Conservation (phyloP, 2,329 filamentous ascomycete genomes). For the Neopestalotiopsis sp. region DNA sequence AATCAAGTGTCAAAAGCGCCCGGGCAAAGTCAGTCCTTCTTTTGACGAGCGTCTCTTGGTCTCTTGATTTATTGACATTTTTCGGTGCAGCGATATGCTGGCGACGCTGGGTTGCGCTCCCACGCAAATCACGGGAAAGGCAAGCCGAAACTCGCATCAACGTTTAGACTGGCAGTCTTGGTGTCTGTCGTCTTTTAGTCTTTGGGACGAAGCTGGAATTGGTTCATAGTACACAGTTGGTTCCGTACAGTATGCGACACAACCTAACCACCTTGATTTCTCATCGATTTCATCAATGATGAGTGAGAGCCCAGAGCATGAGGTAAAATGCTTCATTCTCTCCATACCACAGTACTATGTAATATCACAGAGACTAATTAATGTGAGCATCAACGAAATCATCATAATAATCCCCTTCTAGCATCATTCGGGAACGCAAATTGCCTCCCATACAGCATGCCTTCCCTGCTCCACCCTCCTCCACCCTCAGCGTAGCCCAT, state of each 20-base stretch:
- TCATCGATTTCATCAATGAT: background rate
- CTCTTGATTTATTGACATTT: background rate
- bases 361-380: background rate
- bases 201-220: no score
- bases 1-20: background rate
- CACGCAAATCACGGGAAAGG: background rate
- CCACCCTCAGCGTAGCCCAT: slow-evolving; percentile 12
- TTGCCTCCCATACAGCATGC: slow-evolving; percentile 11
- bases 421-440: slow-evolving; percentile 15
- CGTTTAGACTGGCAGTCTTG: background rate
- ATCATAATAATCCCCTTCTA: background rate
- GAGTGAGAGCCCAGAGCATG: background rate
- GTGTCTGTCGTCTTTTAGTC: no score
- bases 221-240: no score
- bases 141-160: slow-evolving; percentile 1
- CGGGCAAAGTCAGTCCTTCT: background rate
- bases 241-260: background rate
- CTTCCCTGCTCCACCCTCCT: slow-evolving; percentile 1
- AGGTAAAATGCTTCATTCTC: background rate
- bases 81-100: background rate
- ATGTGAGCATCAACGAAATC: background rate
- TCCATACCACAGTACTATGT: background rate
- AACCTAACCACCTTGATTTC: background rate
- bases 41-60: background rate
- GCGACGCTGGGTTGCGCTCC: background rate